Percentiles rank a stretch among this genome's conserved stretches.
Conservation (phyloP, 1,139 yeast species). For the Magnusiomyces fungicola region DNA sequence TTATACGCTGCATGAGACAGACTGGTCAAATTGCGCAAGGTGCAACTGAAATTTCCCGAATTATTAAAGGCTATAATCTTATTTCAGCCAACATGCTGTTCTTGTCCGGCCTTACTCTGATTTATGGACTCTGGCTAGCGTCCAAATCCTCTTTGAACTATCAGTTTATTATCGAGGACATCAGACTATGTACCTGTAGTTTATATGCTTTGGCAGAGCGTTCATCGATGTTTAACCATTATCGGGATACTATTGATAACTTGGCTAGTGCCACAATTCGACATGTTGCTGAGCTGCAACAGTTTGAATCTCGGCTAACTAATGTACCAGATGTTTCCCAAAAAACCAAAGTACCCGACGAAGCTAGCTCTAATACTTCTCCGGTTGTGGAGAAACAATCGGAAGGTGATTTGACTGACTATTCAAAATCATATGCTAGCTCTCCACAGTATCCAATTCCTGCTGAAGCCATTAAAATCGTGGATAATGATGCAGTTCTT, state of each 20-base stretch:
- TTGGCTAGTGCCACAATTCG: conserved; percentile 6
- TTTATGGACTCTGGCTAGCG: conserved; percentile 6
- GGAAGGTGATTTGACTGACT: too few relatives aligned
- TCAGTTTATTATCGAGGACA: conserved; percentile 6
- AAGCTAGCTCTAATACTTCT: too few relatives aligned
- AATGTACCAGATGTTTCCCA: too few relatives aligned
- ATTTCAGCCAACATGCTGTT: not conserved
- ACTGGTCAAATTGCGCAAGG: conserved; percentile 3
- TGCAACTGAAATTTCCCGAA: not conserved
- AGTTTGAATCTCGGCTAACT: too few relatives aligned
- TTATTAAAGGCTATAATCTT: conserved; percentile 1
- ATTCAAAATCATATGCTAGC: too few relatives aligned
- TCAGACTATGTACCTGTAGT: conserved; percentile 2
- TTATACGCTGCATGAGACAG: conserved; percentile 28
- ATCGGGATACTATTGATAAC: conserved; percentile 5
- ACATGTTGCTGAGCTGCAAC: not conserved
- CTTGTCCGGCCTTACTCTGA: not conserved
- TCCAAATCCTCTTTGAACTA: conserved; percentile 4
- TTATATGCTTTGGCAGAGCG: conserved; percentile 1
- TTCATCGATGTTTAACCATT: conserved; percentile 1
- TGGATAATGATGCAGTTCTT: too few relatives aligned
- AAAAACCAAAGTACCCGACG: too few relatives aligned
- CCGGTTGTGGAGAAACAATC: too few relatives aligned
- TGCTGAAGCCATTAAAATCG: too few relatives aligned
- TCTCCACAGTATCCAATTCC: too few relatives aligned